These are phyloP conservation scores for Heterobasidion parviporum DNA, from an alignment of 1,284 basidiomycete genomes.

Conservation along the genomic window DNA sequence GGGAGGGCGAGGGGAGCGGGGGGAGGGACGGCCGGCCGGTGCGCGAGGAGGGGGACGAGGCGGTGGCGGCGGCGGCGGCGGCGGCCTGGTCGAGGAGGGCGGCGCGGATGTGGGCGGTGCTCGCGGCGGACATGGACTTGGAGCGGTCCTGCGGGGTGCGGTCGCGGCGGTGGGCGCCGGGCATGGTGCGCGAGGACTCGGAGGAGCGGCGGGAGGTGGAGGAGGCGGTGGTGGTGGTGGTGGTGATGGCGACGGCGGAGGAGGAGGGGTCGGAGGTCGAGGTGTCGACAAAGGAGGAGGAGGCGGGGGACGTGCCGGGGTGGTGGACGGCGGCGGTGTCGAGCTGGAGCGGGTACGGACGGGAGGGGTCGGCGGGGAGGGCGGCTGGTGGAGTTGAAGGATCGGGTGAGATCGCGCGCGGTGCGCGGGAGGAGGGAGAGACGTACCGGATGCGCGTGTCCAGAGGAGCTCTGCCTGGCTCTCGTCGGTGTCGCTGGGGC, in stretches of 20 bases:
- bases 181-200: constrained; percentile 44
- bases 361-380: constrained; percentile 6
- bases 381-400: background rate
- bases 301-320: constrained; percentile 43
- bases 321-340: constrained; percentile 31
- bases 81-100: constrained; percentile 24
- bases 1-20: constrained; percentile 9
- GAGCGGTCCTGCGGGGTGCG: constrained; percentile 57
- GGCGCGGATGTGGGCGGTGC: constrained; percentile 26
- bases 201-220: constrained; percentile 36
- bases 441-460: constrained; percentile 24
- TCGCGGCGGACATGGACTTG: constrained; percentile 66
- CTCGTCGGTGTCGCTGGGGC: constrained; percentile 36
- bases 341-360: constrained; percentile 38
- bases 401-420: background rate
- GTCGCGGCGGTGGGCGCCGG: constrained; percentile 44
- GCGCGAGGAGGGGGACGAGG: constrained; percentile 15
- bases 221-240: constrained; percentile 21
- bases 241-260: constrained; percentile 27
- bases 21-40: constrained; percentile 10
- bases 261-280: constrained; percentile 21
- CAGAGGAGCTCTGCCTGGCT: constrained; percentile 53
- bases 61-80: constrained; percentile 30
- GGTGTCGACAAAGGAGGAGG: constrained; percentile 38
- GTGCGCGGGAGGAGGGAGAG: background rate